Evolutionary conservation across 1,284 basidiomycete genomes (phyloP).

Genomic region (Ganoderma sp.): DNA sequence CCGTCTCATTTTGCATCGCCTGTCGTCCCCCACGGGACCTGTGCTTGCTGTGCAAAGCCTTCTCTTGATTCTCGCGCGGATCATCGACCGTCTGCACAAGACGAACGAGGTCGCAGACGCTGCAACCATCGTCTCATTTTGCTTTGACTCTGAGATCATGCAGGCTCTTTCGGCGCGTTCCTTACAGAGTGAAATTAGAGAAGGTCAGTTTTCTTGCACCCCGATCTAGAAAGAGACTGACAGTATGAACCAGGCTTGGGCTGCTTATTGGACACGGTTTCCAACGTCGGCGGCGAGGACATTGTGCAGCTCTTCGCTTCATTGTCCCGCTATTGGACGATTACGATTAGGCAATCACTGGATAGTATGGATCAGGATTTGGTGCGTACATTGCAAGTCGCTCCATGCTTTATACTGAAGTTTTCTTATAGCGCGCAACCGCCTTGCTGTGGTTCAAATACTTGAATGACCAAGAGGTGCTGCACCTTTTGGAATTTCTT

Average conservation of each 20-base stretch:
- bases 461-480: slow-evolving; percentile 42
- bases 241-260: slow-evolving; percentile 38
- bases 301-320: slow-evolving; percentile 40
- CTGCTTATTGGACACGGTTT: slow-evolving; percentile 36
- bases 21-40: slow-evolving; percentile 32
- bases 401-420: background rate
- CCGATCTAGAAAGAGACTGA: background rate
- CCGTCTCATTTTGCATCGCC: slow-evolving; percentile 47
- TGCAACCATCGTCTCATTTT: slow-evolving; percentile 10
- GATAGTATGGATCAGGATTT: slow-evolving; percentile 23
- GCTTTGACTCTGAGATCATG: slow-evolving; percentile 27
- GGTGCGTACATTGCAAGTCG: slow-evolving; percentile 22
- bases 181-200: slow-evolving; percentile 33
- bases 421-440: slow-evolving; percentile 24
- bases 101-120: background rate
- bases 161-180: slow-evolving; percentile 22
- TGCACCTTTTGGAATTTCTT: slow-evolving; percentile 41
- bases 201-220: slow-evolving; percentile 40
- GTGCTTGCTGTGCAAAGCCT: slow-evolving; percentile 13
- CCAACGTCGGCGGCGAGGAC: slow-evolving; percentile 34
- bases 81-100: slow-evolving; percentile 13
- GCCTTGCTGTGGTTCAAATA: slow-evolving; percentile 57
- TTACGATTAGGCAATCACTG: slow-evolving; percentile 21
- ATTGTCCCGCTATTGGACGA: slow-evolving; percentile 42
- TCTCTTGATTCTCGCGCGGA: slow-evolving; percentile 26